Conservation (phyloP, 129 eudicot species). For the Flaveria sonorensis region DNA sequence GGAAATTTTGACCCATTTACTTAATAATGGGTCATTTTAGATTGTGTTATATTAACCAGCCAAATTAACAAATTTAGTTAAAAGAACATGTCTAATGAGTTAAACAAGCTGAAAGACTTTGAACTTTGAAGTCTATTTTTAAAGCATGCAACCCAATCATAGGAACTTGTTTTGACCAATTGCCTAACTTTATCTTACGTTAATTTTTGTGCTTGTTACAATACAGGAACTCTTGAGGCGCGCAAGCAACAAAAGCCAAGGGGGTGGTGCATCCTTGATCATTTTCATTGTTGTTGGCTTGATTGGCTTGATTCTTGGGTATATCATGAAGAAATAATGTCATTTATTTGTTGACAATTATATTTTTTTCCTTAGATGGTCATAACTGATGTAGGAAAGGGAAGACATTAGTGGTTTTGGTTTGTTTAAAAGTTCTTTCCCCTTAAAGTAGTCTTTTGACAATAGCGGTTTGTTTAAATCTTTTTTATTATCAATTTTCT, state of each 20-base stretch:
- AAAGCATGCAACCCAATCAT: neutral
- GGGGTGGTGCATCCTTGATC: constrained; percentile 56
- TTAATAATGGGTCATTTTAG: neutral
- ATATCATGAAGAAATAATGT: constrained; percentile 56
- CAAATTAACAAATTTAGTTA: neutral
- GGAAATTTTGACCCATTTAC: neutral
- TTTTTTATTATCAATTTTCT: constrained; percentile 8
- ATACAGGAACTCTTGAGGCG: constrained; percentile 72
- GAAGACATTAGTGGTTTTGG: constrained; percentile 23
- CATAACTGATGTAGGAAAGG: constrained; percentile 37
- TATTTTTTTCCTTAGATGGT: constrained; percentile 23
- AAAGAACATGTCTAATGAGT: no score
- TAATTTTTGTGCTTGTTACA: constrained; percentile 27
- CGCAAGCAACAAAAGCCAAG: constrained; percentile 49
- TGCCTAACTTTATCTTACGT: neutral
- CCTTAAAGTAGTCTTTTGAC: constrained; percentile 28
- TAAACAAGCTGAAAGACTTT: no score
- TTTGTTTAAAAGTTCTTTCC: constrained; percentile 18
- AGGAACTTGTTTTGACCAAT: neutral
- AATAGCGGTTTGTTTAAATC: constrained; percentile 26
- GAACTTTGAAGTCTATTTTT: neutral
- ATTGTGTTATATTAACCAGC: neutral
- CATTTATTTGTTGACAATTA: constrained; percentile 16
- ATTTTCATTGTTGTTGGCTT: constrained; percentile 59
- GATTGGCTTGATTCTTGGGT: constrained; percentile 70